Base-by-base conservation (phyloP, 257 asterid species). In the Solanum chiquidenum region DNA sequence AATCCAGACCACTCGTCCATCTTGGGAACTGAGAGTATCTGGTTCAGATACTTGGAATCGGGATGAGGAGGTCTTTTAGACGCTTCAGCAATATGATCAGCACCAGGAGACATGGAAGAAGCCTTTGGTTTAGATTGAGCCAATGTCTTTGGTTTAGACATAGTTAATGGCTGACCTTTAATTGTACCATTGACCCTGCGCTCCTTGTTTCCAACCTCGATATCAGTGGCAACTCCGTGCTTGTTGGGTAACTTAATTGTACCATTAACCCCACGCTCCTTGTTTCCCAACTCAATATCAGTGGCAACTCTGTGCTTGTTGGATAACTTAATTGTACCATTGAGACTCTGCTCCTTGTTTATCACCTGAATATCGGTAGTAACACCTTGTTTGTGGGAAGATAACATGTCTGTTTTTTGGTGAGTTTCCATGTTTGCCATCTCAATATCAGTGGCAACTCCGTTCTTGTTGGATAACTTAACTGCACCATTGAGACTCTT, bases 221-320 rank as follows among this genome's bases (percentile, higher is more conserved):
- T 86, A 58, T 73, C 74, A 90, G 83, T 85, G 38, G 90, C 91
- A 88, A 55, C 37, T 82, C 90, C 86, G 33, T 86, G 90, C 49
- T 83, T 89, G 76, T 89, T 93, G 60, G 87, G 74, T 13, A 42
- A 77, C 84, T 95, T 91, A 33, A 83, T 64, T 7, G 82, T 87
- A 88, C 98, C 95, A 88, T 95, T 94, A 62, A 80, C 86, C 89
- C 83, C 37, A 82, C 27, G 42, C 62, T 87, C 91, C 83, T 79
- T 88, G 52, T 66, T 69, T 76, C 89, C 93, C 85, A 87, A 33
- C 86, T 80, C 29, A 85, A 86, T 87, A 49, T 73, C 86, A 90
- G 83, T 85, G 38, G 91, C 91, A 88, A 62, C 25, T 76, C 90
- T 86, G 27, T 87, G 90, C 58, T 86, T 90, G 82, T 90, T 93